These are phyloP conservation scores for Candida pseudocylindracea DNA, from an alignment of 1,139 yeast genomes.

Conservation along the genomic window DNA sequence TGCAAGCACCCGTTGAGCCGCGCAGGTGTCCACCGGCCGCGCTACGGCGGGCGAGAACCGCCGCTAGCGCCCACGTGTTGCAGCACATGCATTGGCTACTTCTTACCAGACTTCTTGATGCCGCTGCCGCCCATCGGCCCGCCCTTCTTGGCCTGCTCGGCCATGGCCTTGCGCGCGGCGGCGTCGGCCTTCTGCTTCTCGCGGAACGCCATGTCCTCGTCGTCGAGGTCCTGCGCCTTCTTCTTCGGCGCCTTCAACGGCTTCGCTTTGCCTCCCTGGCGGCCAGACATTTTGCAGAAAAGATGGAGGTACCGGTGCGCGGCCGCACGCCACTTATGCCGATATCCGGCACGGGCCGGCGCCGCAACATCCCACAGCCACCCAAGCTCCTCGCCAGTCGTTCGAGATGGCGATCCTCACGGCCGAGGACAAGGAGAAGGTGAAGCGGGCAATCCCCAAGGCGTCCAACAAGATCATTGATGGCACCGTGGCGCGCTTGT, in stretches of 20 bases:
- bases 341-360: too few relatives aligned
- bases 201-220: slow-evolving; percentile 76
- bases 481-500: slow-evolving; percentile 77
- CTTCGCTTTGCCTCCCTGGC: slow-evolving; percentile 58
- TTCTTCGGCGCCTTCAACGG: slow-evolving; percentile 55
- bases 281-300: slow-evolving; percentile 28
- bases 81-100: slow-evolving; percentile 9
- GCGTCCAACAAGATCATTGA: slow-evolving; percentile 73
- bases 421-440: slow-evolving; percentile 60
- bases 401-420: slow-evolving; percentile 33
- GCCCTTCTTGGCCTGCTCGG: slow-evolving; percentile 69
- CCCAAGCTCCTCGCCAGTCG: too few relatives aligned
- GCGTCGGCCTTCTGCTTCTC: slow-evolving; percentile 91
- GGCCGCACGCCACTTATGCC: not conserved
- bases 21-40: too few relatives aligned
- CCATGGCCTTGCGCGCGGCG: slow-evolving; percentile 79
- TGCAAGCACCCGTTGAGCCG: too few relatives aligned
- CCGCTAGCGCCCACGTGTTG: not conserved
- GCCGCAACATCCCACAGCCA: not conserved
- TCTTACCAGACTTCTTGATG: slow-evolving; percentile 72
- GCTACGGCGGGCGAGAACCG: too few relatives aligned
- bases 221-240: slow-evolving; percentile 51
- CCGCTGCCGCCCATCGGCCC: slow-evolving; percentile 91
- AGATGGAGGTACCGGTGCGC: not conserved
- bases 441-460: slow-evolving; percentile 77